These are phyloP conservation scores for Dendrocalamus latiflorus DNA, from an alignment of 202 grass and related monocot species.

Conservation along the genomic window DNA sequence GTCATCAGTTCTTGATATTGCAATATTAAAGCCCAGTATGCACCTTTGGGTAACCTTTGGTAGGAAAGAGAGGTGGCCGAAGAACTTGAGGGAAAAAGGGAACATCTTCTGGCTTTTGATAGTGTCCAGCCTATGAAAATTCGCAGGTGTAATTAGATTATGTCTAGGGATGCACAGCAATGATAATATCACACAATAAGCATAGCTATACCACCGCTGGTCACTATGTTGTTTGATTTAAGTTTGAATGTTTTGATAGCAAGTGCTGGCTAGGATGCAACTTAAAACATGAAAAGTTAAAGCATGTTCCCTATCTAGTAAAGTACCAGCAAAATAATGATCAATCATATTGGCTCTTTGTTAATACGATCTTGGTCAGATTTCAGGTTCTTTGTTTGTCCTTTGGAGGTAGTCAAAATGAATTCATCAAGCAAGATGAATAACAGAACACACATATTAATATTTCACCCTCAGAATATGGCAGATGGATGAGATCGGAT, in stretches of 20 bases:
- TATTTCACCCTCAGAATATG: not conserved
- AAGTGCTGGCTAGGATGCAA: not conserved
- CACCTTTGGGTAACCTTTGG: slow-evolving; percentile 51
- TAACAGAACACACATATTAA: not conserved
- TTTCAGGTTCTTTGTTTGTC: not conserved
- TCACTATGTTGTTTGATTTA: not conserved
- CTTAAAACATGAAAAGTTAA: not conserved
- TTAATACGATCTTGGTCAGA: not conserved
- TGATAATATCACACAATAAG: not conserved
- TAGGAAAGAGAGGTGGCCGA: slow-evolving; percentile 26
- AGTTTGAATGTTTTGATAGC: not conserved
- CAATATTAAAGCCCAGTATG: not conserved
- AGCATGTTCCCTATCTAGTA: not conserved
- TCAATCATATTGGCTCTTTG: not conserved
- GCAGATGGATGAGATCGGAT: not conserved
- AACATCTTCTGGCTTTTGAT: slow-evolving; percentile 83
- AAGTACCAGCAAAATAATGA: not conserved
- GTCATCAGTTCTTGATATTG: not conserved
- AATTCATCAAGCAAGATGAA: not conserved
- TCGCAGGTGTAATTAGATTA: not conserved
- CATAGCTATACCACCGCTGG: not conserved
- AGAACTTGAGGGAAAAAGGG: slow-evolving; percentile 73
- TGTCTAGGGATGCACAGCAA: not conserved
- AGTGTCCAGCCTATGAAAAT: slow-evolving; percentile 57
- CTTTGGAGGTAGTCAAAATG: not conserved